Conservation (phyloP, 106 monocot genomes). For the Dioscorea dumetorum region DNA sequence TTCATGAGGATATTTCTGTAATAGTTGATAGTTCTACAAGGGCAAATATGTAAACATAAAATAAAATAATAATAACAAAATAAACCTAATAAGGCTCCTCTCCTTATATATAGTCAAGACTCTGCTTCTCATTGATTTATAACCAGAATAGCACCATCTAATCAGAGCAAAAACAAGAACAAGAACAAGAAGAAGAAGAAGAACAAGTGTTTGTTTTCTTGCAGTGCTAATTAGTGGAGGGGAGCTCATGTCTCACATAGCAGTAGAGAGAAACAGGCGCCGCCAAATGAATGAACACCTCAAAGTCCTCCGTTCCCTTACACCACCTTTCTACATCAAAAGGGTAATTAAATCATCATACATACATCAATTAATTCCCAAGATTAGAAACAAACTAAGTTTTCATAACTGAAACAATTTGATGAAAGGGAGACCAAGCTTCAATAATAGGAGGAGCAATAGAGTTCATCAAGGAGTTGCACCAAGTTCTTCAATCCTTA, state of each 20-base stretch:
- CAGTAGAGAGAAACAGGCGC: constrained; percentile 77
- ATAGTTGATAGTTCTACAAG: too few relatives aligned
- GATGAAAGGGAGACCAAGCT: constrained; percentile 79
- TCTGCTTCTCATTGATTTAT: too few relatives aligned
- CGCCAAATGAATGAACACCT: constrained; percentile 88
- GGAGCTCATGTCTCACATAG: constrained; percentile 59
- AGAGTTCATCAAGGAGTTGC: constrained; percentile 91
- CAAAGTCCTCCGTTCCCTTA: constrained; percentile 62
- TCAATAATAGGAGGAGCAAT: constrained; percentile 90
- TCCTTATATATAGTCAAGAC: too few relatives aligned
- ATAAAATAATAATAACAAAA: too few relatives aligned
- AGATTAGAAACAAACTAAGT: too few relatives aligned
- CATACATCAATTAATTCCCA: too few relatives aligned
- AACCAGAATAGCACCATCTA: too few relatives aligned
- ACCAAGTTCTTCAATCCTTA: constrained; percentile 48
- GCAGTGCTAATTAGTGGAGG: not conserved
- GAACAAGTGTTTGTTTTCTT: not conserved
- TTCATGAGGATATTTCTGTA: too few relatives aligned
- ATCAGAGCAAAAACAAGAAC: too few relatives aligned
- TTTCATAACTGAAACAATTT: not conserved
- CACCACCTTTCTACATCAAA: constrained; percentile 80
- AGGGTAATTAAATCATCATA: constrained; percentile 25
- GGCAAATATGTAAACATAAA: too few relatives aligned
- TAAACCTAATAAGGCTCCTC: too few relatives aligned
- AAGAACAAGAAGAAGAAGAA: too few relatives aligned